phyloP scores from a whole-genome alignment of 208 protist genomes.

The Lotmaria passim region DNA sequence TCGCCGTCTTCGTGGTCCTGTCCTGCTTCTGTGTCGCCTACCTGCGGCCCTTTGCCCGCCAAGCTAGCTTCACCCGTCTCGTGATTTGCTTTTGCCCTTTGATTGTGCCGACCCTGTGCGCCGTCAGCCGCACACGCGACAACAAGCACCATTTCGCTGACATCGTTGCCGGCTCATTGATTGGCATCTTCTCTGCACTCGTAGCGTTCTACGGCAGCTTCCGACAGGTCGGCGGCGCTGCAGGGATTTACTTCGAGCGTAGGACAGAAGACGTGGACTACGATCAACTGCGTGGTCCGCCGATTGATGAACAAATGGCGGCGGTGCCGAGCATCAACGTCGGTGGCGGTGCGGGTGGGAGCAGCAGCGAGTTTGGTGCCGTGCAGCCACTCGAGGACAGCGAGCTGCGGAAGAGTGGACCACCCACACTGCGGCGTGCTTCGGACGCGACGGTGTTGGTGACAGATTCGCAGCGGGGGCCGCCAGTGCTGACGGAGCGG shows the following conservation, averaged over 20 bases:
- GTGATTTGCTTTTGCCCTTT: conserved; percentile 63
- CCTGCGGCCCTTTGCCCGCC: conserved; percentile 60
- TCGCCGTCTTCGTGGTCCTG: conserved; percentile 70
- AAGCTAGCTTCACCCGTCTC: conserved; percentile 72
- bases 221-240: conserved; percentile 38
- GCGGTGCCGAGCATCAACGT: neutral
- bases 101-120: conserved; percentile 59
- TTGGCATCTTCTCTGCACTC: conserved; percentile 56
- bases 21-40: conserved; percentile 76
- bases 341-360: neutral
- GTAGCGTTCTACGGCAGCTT: conserved; percentile 55
- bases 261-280: conserved; percentile 47
- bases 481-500: conserved; percentile 31
- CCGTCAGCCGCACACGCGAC: conserved; percentile 85
- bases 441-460: conserved; percentile 10
- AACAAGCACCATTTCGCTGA: conserved; percentile 91
- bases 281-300: conserved; percentile 24
- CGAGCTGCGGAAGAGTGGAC: neutral
- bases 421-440: conserved; percentile 7
- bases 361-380: conserved; percentile 5
- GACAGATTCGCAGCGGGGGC: conserved; percentile 2
- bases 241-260: conserved; percentile 42
- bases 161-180: conserved; percentile 71
- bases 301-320: neutral
- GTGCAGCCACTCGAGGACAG: conserved; percentile 9